Conservation (phyloP, 768 basidiomycete genomes). For the Tylopilus intermedius region DNA sequence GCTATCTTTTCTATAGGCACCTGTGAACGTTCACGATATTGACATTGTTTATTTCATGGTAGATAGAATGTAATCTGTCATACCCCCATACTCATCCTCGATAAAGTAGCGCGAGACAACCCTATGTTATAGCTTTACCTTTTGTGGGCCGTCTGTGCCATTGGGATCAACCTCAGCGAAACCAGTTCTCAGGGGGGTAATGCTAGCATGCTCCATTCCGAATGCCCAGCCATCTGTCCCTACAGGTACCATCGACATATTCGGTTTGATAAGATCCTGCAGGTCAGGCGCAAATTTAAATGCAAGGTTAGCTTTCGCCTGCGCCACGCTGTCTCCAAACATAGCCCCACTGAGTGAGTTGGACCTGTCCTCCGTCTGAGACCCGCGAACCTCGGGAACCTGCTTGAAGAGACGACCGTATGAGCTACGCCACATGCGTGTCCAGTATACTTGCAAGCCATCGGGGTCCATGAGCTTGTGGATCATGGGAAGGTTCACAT, state of each 20-base stretch:
- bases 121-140: slow-evolving; percentile 37
- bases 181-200: slow-evolving; percentile 71
- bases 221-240: slow-evolving; percentile 85
- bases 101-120: slow-evolving; percentile 27
- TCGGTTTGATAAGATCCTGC: slow-evolving; percentile 59
- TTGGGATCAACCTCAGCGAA: slow-evolving; percentile 53
- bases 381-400: slow-evolving; percentile 22
- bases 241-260: slow-evolving; percentile 52
- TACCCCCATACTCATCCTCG: background rate
- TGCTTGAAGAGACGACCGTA: slow-evolving; percentile 78
- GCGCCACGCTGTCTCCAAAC: slow-evolving; percentile 1
- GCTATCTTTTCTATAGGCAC: slow-evolving; percentile 15
- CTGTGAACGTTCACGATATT: slow-evolving; percentile 2
- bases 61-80: slow-evolving; percentile 8
- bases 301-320: slow-evolving; percentile 37
- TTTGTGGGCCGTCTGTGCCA: slow-evolving; percentile 1
- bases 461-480: slow-evolving; percentile 54
- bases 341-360: slow-evolving; percentile 31
- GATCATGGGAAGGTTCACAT: slow-evolving; percentile 82
- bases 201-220: slow-evolving; percentile 60
- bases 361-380: slow-evolving; percentile 18
- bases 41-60: slow-evolving; percentile 9
- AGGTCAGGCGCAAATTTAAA: slow-evolving; percentile 81
- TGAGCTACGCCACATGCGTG: slow-evolving; percentile 77
- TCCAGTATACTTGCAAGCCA: slow-evolving; percentile 72